Conservation (phyloP, 768 basidiomycete genomes). For the Agrocybe chaxingu region DNA sequence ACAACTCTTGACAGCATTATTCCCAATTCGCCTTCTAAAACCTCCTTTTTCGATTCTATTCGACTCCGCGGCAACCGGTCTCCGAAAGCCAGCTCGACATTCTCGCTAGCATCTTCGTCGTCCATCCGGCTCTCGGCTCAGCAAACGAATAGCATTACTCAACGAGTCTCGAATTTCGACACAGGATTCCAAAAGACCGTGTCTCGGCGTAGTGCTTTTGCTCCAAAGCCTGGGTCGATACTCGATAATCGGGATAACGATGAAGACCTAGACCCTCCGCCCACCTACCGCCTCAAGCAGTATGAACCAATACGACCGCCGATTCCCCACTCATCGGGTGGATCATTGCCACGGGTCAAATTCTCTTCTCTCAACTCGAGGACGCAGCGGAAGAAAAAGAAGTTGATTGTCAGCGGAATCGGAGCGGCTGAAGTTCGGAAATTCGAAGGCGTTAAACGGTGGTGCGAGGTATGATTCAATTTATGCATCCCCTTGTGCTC, state of each 20-base stretch:
- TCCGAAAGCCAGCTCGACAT: conserved; percentile 27
- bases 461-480: conserved; percentile 63
- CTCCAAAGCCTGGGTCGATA: conserved; percentile 24
- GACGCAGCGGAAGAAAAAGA: conserved; percentile 53
- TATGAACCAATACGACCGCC: conserved; percentile 13
- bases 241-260: conserved; percentile 26
- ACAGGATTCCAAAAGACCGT: conserved; percentile 1
- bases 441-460: conserved; percentile 65
- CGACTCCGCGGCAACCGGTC: conserved; percentile 31
- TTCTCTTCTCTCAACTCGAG: conserved; percentile 40
- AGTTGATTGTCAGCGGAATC: conserved; percentile 70
- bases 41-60: conserved; percentile 38
- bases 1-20: conserved; percentile 43
- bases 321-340: conserved; percentile 14
- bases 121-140: conserved; percentile 12
- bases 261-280: conserved; percentile 20
- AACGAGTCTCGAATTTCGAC: neutral
- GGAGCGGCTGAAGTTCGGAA: conserved; percentile 55
- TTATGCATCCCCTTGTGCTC: neutral
- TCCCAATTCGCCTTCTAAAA: conserved; percentile 35
- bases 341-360: conserved; percentile 21
- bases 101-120: conserved; percentile 16
- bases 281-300: conserved; percentile 16
- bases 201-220: conserved; percentile 26
- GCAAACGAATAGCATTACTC: neutral